A percentile compares a stretch with the other conserved stretches of the same genome.
Evolutionary conservation across 176 grass and related monocot species (phyloP).

Genomic region (Zoysia japonica): DNA sequence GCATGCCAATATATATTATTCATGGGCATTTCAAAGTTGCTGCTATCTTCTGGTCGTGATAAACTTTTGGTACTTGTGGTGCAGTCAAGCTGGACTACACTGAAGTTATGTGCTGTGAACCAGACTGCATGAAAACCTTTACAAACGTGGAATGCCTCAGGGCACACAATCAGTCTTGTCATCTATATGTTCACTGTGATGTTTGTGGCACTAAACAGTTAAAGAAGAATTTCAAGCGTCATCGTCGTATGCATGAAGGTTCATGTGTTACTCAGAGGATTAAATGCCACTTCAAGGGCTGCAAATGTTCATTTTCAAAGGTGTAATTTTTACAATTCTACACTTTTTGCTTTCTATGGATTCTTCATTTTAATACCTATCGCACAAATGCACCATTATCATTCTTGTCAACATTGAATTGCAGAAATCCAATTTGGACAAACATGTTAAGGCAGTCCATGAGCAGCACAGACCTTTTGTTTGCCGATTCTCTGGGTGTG

Average conservation of each 20-base stretch:
- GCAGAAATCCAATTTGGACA: slow-evolving; percentile 74
- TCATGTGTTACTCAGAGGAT: slow-evolving; percentile 42
- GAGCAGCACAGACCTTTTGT: slow-evolving; percentile 49
- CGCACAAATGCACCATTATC: neutral
- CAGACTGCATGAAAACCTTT: slow-evolving; percentile 65
- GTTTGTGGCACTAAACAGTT: slow-evolving; percentile 68
- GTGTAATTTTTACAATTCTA: slow-evolving; percentile 36
- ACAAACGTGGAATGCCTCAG: slow-evolving; percentile 59
- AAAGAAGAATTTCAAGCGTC: slow-evolving; percentile 82
- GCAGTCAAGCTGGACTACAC: slow-evolving; percentile 66
- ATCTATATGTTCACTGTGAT: slow-evolving; percentile 59
- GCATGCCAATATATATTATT: slow-evolving; percentile 2
- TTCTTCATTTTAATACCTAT: slow-evolving; percentile 1
- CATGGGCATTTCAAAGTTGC: neutral
- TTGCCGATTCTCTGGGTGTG: slow-evolving; percentile 62
- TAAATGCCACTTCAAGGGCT: slow-evolving; percentile 62
- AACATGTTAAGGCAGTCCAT: slow-evolving; percentile 67
- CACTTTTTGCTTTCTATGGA: slow-evolving; percentile 1
- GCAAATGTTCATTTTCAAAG: slow-evolving; percentile 72
- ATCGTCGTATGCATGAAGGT: slow-evolving; percentile 61
- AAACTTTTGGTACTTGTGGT: slow-evolving; percentile 22
- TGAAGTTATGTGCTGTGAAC: slow-evolving; percentile 65
- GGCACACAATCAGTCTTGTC: slow-evolving; percentile 60
- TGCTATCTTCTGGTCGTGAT: neutral
- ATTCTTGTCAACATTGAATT: slow-evolving; percentile 31